Evolutionary conservation across 805 yeast species (phyloP), one percentile per base, ranked within the genome.

Genomic region (Candida odintsovae): DNA sequence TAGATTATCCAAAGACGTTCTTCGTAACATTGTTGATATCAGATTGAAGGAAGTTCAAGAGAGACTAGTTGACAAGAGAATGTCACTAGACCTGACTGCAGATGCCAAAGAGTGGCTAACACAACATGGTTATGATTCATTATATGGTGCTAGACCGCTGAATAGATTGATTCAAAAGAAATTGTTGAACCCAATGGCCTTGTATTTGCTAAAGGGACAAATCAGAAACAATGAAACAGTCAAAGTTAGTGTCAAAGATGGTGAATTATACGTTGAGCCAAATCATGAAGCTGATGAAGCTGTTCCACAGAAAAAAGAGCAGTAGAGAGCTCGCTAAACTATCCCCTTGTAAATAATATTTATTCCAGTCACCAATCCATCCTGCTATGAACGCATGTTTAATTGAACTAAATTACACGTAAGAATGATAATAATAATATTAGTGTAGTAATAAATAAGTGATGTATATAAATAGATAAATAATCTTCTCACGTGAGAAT

Each of bases 81-180:
- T 94, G 58, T 67, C 65, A 2, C 63, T 86, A 33, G 65, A 72
- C 0, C 68, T 87, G 20, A 62, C 77, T 2, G 78, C 76, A 9
- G 80, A 68, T 3, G 95, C 92, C 4, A 88, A 85, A 63, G 77
- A 74, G 13, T 83, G 94, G 84, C 71, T 94, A 35, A 82, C 92
- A 4, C 81, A 83, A 25, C 73, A 85, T 53, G 99, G 99, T 3
- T 94, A 92, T 63, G 97, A 92, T 61, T 86, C 88, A 28, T 66
- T 83, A 38, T 94, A 92, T 61, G 99, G 99, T 56, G 99, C 99
- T 0, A 79, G 99, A 62, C 99, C 99, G 11, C 75, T 94, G 64
- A 92, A 94, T 71, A 78, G 99, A 58, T 75, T 90, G 44, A 81
- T 92, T 50, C 96, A 90, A 64, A 87, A 84, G 70, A 69, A 76